Evolutionary conservation across 2,329 filamentous ascomycete genomes (phyloP), one percentile per base, ranked within the genome.

Genomic region (Diaporthe humulicola): DNA sequence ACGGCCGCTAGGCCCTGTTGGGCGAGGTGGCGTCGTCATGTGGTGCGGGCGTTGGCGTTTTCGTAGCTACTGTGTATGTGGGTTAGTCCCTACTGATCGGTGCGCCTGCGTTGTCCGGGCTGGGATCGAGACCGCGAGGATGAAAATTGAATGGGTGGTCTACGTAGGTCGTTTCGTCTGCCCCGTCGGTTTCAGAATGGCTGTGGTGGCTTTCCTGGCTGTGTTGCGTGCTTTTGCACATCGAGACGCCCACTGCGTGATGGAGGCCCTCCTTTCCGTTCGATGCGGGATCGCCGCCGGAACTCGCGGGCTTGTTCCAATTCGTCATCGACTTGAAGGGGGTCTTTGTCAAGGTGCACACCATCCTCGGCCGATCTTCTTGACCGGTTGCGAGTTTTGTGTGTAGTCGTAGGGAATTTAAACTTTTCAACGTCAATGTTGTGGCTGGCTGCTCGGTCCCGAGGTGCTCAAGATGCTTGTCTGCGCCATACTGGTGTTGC

Each of bases 21-120:
- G 64, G 45, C 9, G 22, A n/a, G 22, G 64, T 67, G 64, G 64
- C 64, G 64, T 33, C 15, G 64, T 67, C 64, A 67, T 67, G 64
- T 52, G 61, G 45, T 36, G 61, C 30, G 61, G 40, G 61, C 22
- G 42, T 38, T 67, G 61, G 61, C 42, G 28, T 50, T 67, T 36
- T 61, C 8, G 33, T 42, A 28, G 19, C n/a, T n/a, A n/a, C n/a
- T n/a, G n/a, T n/a, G n/a, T n/a, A n/a, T n/a, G n/a, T n/a, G n/a
- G n/a, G n/a, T n/a, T 60, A 14, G 54, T 48, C 4, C 22, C n/a
- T 4, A 52, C 45, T 67, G 64, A 52, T 67, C 64, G 45, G 64
- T 38, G 64, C 33, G 30, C n/a, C 64, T 19, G 19, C 19, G 22
- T 36, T 33, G 7, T 56, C 1, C 15, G 25, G 33, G 54, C 54